Evolutionary conservation across 139 green algal species (phyloP), one percentile per base, ranked within the genome.

Genomic region (Chlorella sp.): DNA sequence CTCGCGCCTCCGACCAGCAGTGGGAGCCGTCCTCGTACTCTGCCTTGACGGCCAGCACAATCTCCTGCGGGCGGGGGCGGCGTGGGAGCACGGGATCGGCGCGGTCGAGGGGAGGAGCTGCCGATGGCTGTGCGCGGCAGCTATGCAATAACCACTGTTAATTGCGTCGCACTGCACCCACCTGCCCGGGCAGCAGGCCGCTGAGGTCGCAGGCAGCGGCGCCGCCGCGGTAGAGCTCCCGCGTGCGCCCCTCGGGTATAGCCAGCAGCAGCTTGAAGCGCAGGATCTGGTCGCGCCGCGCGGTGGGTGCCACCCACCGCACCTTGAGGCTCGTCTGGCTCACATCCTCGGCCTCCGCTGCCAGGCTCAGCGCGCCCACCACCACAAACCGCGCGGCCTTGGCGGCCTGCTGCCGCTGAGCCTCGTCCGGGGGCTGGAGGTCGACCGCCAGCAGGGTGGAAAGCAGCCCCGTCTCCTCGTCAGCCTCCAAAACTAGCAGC

Each of bases 11-110:
- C 61, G 80, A 91, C 93, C 93, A 97, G 3, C 94, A 38, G 70
- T 90, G 91, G 41, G 79, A 90, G 15, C 89, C 86, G 69, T 97
- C 93, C 59, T 94, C 91, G 71, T 94, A 97, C 27, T 88, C 83
- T 15, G 91, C 93, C 79, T 97, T 97, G 50, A 97, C 89, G 46
- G 88, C n/a, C n/a, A n/a, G n/a, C n/a, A n/a, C n/a, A n/a, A n/a
- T n/a, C n/a, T n/a, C n/a, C n/a, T n/a, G n/a, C n/a, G n/a, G n/a
- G n/a, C n/a, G n/a, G n/a, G n/a, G n/a, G n/a, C n/a, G n/a, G n/a
- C n/a, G n/a, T n/a, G n/a, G n/a, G n/a, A n/a, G n/a, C n/a, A n/a
- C n/a, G n/a, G n/a, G n/a, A n/a, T n/a, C n/a, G n/a, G n/a, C n/a
- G n/a, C n/a, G n/a, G n/a, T n/a, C n/a, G n/a, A n/a, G n/a, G n/a